Evolutionary conservation across 441 rosid species (phyloP), one percentile per base, ranked within the genome.

Genomic region (Dalechampia spathulata): DNA sequence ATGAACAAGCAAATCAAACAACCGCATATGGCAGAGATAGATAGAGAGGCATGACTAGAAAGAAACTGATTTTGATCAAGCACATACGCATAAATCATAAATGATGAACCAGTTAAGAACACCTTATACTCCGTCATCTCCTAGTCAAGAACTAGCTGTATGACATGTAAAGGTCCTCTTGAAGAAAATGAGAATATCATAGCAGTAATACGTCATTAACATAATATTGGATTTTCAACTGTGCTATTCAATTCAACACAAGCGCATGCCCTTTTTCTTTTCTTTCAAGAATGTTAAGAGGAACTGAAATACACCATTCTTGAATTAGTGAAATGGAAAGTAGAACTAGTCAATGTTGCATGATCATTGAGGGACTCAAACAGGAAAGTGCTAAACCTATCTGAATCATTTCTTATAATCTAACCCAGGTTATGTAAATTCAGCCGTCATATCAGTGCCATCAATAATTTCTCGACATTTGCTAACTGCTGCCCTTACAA

Each of bases 291-390:
- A 17, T 12, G 15, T 17, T 17, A 12, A 48, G 4, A 37, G 16
- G 8, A 20, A 57, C 15, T 14, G 16, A 43, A 21, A 11, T 14
- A 19, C 12, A 2, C 17, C 37, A 36, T 48, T 38, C 47, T 19
- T 49, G 23, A 25, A 58, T n/a, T 49, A 22, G 34, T 22, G 52
- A 36, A 62, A 45, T 46, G 16, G 16, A 16, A 47, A 19, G 37
- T n/a, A 44, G 49, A 42, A 39, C 47, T n/a, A 20, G 28, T 28
- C 28, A 26, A 26, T n/a, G 40, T 9, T 32, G 7, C 7, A n/a
- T n/a, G 36, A 39, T 41, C n/a, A 37, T 8, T 2, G 10, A 5
- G 17, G n/a, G 25, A 27, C 26, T 58, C 25, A 7, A 16, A 36
- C 9, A n/a, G 36, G 25, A 37, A 16, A 25, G 23, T 36, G 32